A percentile compares a stretch with the other conserved stretches of the same genome.
These are phyloP conservation scores for Leccinellum albellum DNA, from an alignment of 768 basidiomycete genomes.

Conservation along the genomic window DNA sequence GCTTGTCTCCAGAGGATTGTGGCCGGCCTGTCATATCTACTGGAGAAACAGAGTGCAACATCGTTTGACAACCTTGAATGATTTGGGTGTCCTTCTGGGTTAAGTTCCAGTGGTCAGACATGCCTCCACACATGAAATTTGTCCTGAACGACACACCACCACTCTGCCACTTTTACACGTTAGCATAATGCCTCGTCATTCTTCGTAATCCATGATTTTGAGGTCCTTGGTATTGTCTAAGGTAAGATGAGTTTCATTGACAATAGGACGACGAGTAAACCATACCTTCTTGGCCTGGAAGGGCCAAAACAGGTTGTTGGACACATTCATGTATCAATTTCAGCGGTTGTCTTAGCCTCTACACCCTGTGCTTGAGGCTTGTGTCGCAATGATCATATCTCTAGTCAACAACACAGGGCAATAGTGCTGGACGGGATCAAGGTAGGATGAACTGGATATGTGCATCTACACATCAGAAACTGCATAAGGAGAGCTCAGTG, in stretches of 20 bases:
- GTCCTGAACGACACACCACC: no score
- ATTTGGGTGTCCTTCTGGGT: no score
- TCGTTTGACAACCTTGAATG: no score
- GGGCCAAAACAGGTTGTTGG: slow-evolving; percentile 62
- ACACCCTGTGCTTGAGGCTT: slow-evolving; percentile 64
- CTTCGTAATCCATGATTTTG: slow-evolving; percentile 91
- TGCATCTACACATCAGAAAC: slow-evolving; percentile 89
- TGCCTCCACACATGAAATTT: no score
- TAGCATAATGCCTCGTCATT: slow-evolving; percentile 92
- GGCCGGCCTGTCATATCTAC: no score
- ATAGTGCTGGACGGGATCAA: slow-evolving; percentile 8
- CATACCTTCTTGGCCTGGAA: slow-evolving; percentile 89
- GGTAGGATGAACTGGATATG: slow-evolving; percentile 63
- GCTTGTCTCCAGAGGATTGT: no score
- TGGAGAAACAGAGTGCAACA: no score
- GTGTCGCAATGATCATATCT: slow-evolving; percentile 91
- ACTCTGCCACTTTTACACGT: slow-evolving; percentile 85
- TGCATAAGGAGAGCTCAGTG: slow-evolving; percentile 79
- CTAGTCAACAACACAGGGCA: slow-evolving; percentile 36
- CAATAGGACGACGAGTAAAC: slow-evolving; percentile 19
- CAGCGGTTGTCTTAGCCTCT: slow-evolving; percentile 53
- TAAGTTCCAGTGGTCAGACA: no score
- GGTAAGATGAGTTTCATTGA: slow-evolving; percentile 10
- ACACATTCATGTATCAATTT: slow-evolving; percentile 72
- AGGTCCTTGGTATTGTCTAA: slow-evolving; percentile 84